Percentiles rank a stretch among this genome's conserved stretches.
Conservation (phyloP, 2,329 filamentous ascomycete genomes). For the Aspergillus piperis region DNA sequence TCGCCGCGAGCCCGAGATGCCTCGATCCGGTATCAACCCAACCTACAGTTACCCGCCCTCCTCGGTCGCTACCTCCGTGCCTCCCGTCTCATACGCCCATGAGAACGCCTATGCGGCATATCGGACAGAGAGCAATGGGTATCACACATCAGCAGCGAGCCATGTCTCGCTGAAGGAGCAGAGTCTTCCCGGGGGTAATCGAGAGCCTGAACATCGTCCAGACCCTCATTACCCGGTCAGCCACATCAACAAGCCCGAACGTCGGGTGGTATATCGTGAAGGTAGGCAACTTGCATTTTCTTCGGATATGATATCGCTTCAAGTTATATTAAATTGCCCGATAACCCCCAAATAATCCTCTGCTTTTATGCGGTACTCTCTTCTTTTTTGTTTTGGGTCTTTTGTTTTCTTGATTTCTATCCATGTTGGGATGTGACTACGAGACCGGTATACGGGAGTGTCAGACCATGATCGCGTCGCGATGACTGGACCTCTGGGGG, state of each 20-base stretch:
- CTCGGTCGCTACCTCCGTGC: constrained; percentile 9
- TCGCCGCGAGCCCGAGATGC: constrained; percentile 16
- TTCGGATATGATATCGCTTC: constrained; percentile 1
- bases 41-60: constrained; percentile 16
- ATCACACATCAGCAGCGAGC: constrained; percentile 25
- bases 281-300: constrained; percentile 24
- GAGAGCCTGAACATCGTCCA: constrained; percentile 12
- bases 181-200: constrained; percentile 17
- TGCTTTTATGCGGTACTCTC: neutral
- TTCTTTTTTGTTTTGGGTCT: constrained; percentile 6
- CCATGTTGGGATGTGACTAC: neutral
- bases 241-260: constrained; percentile 18
- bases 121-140: constrained; percentile 24
- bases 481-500: neutral
- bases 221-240: constrained; percentile 12
- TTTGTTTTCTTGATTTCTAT: constrained; percentile 1
- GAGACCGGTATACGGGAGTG: neutral
- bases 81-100: constrained; percentile 16
- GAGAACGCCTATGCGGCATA: constrained; percentile 25
- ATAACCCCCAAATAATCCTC: neutral
- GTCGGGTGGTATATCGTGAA: constrained; percentile 27
- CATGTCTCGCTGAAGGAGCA: constrained; percentile 24
- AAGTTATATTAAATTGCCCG: neutral
- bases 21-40: constrained; percentile 14
- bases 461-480: neutral